Evolutionary conservation across 345 rosid species (phyloP), one percentile per base, ranked within the genome.

Genomic region (Gynandropsis gynandra): DNA sequence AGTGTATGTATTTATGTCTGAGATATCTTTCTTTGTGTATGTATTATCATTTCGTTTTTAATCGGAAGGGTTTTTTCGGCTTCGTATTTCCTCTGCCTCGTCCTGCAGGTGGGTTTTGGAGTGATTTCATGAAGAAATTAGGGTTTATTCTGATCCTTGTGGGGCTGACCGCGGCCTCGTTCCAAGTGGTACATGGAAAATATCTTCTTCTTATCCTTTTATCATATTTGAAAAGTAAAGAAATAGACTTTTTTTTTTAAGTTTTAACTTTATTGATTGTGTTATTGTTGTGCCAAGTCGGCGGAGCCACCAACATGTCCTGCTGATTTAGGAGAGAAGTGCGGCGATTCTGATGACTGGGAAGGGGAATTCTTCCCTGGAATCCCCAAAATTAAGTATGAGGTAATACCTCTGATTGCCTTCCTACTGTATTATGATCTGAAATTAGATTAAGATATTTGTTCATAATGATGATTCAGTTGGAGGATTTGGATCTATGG

Each of bases 331-430:
- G 84, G 66, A 32, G 58, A 65, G 5, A 54, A 74, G 50, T 87
- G 92, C 21, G 62, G 59, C 55, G 87, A 74, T 42, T 66, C 77
- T 9, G 86, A 60, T 47, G 84, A 72, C n/a, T 92, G 98, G 97
- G 47, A 82, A 65, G 97, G 93, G 42, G 98, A 92, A 20, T 87
- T 85, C 70, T 87, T 92, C 71, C 97, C 88, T 17, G 88, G 50
- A 9, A 79, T 92, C 62, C 79, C 89, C 31, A 70, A 76, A 14
- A 75, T 92, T 67, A 79, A 80, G 72, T 87, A 77, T 27, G 96
- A 92, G 98, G 96, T 87, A 66, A 16, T 17, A 42, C 8, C 8
- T 24, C 4, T 24, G 29, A 24, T 24, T 24, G n/a, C 29, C 2
- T 24, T 24, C 5, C 29, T 24, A 5, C 29, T 24, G 29, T 24